Evolutionary conservation across 2,329 filamentous ascomycete species (phyloP).

Genomic region (Ophiostoma angusticollis): DNA sequence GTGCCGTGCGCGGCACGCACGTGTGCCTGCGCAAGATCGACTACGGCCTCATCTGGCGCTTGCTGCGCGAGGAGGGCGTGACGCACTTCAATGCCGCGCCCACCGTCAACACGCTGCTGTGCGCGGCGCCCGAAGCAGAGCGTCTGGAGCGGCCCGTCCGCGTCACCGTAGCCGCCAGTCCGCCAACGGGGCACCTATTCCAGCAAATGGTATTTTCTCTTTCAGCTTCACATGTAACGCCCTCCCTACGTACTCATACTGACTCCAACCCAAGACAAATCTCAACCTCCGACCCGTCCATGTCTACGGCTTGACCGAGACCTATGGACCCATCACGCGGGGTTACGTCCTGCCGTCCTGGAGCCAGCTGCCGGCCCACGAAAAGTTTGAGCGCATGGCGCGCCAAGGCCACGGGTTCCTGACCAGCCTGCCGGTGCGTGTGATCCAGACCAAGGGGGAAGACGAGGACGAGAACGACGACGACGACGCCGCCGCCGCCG

Average conservation of each 20-base stretch:
- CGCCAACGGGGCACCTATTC: constrained; percentile 81
- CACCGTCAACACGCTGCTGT: constrained; percentile 89
- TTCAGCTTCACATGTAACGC: neutral
- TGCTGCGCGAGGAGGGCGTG: constrained; percentile 74
- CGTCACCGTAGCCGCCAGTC: constrained; percentile 86
- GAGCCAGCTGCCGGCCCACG: constrained; percentile 58
- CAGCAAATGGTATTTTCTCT: constrained; percentile 63
- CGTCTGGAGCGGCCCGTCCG: constrained; percentile 56
- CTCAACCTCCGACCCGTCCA: constrained; percentile 86
- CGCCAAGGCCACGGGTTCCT: constrained; percentile 88
- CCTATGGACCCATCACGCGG: constrained; percentile 91
- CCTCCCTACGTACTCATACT: neutral
- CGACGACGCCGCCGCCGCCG: constrained; percentile 11
- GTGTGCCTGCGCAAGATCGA: constrained; percentile 92
- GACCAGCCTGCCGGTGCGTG: constrained; percentile 64
- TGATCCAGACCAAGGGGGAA: constrained; percentile 63
- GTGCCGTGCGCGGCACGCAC: constrained; percentile 84
- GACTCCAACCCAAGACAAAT: constrained; percentile 16
- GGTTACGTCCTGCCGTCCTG: constrained; percentile 79
- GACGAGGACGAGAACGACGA: constrained; percentile 43
- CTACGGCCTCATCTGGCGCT: constrained; percentile 80
- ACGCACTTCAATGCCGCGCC: constrained; percentile 95
- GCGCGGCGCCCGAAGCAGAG: constrained; percentile 63
- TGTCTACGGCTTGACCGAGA: constrained; percentile 80
- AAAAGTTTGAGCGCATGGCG: constrained; percentile 84